Percentiles rank a stretch among this genome's conserved stretches.
phyloP scores from a whole-genome alignment of 805 yeast species.

The Myxozyma monticola region DNA sequence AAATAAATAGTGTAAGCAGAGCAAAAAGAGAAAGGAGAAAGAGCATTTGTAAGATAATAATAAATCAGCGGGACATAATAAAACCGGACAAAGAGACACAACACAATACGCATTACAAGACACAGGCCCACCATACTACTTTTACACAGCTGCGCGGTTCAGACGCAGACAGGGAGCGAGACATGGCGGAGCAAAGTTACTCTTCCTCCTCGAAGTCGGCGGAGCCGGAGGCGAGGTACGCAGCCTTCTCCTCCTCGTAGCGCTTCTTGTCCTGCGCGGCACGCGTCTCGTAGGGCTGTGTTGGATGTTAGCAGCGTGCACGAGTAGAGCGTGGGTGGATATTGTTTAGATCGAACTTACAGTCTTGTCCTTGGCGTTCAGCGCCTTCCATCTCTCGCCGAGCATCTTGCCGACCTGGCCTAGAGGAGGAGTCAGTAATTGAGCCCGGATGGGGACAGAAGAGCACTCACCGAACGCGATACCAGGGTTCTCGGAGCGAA shows the following conservation, averaged over 20 bases:
- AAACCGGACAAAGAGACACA: slow-evolving; percentile 5
- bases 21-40: too few species aligned
- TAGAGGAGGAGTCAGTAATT: slow-evolving; percentile 1
- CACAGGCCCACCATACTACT: not conserved
- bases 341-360: slow-evolving; percentile 14
- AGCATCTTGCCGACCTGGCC: slow-evolving; percentile 86
- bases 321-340: not conserved
- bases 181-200: slow-evolving; percentile 2
- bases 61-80: too few species aligned
- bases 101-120: not conserved
- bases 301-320: not conserved
- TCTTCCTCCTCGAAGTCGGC: slow-evolving; percentile 36
- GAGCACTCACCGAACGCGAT: slow-evolving; percentile 67
- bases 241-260: slow-evolving; percentile 94
- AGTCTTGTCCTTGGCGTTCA: slow-evolving; percentile 72
- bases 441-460: not conserved
- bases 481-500: slow-evolving; percentile 95
- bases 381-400: slow-evolving; percentile 96
- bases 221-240: slow-evolving; percentile 56
- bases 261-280: slow-evolving; percentile 97
- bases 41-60: too few species aligned
- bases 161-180: not conserved
- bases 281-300: slow-evolving; percentile 79
- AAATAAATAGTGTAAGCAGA: too few species aligned
- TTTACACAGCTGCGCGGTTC: slow-evolving; percentile 1